Percentiles rank a stretch among this genome's conserved stretches.
phyloP scores from a whole-genome alignment of 257 asterid genomes.

The Echium plantagineum region DNA sequence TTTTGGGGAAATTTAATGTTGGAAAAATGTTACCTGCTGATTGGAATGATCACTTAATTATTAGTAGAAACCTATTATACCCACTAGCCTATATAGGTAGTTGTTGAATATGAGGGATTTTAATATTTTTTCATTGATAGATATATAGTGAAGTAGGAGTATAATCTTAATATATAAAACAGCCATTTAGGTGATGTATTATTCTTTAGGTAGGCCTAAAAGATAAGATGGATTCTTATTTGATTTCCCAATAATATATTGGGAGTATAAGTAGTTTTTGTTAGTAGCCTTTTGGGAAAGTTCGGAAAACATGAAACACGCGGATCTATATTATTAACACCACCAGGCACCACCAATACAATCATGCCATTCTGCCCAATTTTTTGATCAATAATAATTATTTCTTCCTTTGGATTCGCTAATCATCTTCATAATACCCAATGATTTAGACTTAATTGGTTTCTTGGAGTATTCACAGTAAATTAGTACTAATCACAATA shows the following conservation, averaged over 20 bases:
- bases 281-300: constrained; percentile 26
- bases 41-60: constrained; percentile 11
- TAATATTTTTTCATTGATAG: constrained; percentile 2
- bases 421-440: too few species aligned
- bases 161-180: too few species aligned
- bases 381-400: constrained; percentile 16
- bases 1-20: too few species aligned
- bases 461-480: too few species aligned
- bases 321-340: constrained; percentile 33
- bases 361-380: constrained; percentile 26
- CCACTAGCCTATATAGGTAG: neutral
- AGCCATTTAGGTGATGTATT: neutral
- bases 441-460: too few species aligned
- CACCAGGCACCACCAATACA: too few species aligned
- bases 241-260: neutral
- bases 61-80: neutral
- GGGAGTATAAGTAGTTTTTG: constrained; percentile 6
- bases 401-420: neutral
- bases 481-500: too few species aligned
- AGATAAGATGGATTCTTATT: too few species aligned
- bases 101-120: constrained; percentile 7
- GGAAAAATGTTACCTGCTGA: constrained; percentile 13
- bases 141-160: neutral
- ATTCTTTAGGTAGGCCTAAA: too few species aligned
- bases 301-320: constrained; percentile 17